These are phyloP conservation scores for Cruciata laevipes DNA, from an alignment of 257 asterid species.

Conservation along the genomic window DNA sequence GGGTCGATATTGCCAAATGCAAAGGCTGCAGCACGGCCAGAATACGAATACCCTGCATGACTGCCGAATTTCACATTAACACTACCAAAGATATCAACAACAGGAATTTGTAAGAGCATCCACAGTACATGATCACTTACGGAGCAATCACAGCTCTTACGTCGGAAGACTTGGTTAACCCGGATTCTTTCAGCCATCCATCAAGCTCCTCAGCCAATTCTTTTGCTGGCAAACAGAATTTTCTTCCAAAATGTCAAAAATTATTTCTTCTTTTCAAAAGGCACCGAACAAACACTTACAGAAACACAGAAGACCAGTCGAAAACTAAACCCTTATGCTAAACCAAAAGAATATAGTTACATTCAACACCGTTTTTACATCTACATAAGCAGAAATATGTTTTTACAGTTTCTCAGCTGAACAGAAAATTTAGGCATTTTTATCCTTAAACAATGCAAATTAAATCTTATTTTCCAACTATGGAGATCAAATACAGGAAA, in stretches of 20 bases:
- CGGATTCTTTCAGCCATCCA: constrained; percentile 69
- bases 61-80: constrained; percentile 38
- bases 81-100: constrained; percentile 3
- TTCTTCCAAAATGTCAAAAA: not conserved
- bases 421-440: not conserved
- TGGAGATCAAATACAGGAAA: not conserved
- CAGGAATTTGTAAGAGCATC: constrained; percentile 7
- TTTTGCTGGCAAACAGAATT: constrained; percentile 40
- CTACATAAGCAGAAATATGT: not conserved
- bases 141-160: constrained; percentile 99
- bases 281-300: not conserved
- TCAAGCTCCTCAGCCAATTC: constrained; percentile 73
- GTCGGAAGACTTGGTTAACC: constrained; percentile 59
- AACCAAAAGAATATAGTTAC: not conserved
- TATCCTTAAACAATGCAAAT: not conserved
- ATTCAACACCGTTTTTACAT: not conserved
- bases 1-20: constrained; percentile 97
- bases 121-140: constrained; percentile 39
- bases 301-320: not conserved
- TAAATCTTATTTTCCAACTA: not conserved
- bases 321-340: not conserved
- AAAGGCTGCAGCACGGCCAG: constrained; percentile 97
- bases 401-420: not conserved
- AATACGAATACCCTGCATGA: constrained; percentile 99
- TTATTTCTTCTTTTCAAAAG: not conserved